phyloP scores from a whole-genome alignment of 305 asterid species.

The Solanum hybrid region DNA sequence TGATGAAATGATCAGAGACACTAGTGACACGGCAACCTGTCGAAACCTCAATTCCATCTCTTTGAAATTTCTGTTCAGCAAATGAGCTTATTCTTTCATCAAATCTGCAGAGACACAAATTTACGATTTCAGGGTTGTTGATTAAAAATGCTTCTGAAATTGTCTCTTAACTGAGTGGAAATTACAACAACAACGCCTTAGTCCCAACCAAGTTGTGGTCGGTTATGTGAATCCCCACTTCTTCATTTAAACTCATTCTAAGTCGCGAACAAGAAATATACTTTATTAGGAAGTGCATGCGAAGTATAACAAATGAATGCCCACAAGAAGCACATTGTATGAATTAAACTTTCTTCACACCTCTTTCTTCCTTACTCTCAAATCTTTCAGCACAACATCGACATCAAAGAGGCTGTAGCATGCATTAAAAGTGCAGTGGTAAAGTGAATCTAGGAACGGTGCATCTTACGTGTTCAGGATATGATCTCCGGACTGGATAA shows the following conservation, averaged over 20 bases:
- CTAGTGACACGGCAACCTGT: slow-evolving; percentile 73
- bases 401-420: not conserved
- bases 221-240: not conserved
- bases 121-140: not conserved
- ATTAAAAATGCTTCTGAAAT: not conserved
- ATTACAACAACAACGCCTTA: not conserved
- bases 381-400: not conserved
- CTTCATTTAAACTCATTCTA: not conserved
- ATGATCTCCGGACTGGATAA: slow-evolving; percentile 94
- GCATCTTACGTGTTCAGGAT: slow-evolving; percentile 69
- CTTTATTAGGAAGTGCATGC: not conserved
- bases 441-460: not conserved
- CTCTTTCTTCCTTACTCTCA: not conserved
- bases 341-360: not conserved
- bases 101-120: slow-evolving; percentile 32
- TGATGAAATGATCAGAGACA: slow-evolving; percentile 49
- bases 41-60: slow-evolving; percentile 79
- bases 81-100: slow-evolving; percentile 90
- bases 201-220: not conserved
- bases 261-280: not conserved
- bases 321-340: not conserved
- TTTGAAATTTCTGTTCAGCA: slow-evolving; percentile 70
- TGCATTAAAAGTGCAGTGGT: not conserved
- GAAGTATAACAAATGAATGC: not conserved
- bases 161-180: not conserved